A percentile compares a stretch with the other conserved stretches of the same genome.
phyloP scores from a whole-genome alignment of 225 moss, liverwort and hornwort genomes.

The Physcomitrium patens region DNA sequence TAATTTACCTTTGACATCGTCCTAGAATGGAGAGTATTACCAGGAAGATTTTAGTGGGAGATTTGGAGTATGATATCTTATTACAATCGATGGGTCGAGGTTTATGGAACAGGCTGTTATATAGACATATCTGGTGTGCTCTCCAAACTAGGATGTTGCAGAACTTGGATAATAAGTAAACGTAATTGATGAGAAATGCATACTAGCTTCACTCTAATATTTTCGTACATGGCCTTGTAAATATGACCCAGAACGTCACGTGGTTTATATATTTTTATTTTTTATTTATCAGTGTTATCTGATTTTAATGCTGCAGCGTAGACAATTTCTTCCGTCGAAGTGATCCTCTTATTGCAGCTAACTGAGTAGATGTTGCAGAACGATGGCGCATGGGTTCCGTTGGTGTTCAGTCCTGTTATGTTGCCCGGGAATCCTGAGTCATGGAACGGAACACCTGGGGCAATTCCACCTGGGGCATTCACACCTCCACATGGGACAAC shows the following conservation, averaged over 20 bases:
- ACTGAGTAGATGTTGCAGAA: slow-evolving; percentile 45
- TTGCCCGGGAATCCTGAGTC: slow-evolving; percentile 36
- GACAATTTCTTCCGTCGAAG: background rate
- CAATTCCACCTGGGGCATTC: slow-evolving; percentile 21
- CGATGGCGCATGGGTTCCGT: slow-evolving; percentile 53
- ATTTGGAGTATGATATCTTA: too few relatives aligned
- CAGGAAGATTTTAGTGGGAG: too few relatives aligned
- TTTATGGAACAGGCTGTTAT: too few relatives aligned
- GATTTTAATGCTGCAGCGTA: background rate
- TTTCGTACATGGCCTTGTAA: slow-evolving; percentile 13
- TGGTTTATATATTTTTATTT: too few relatives aligned
- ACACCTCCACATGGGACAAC: slow-evolving; percentile 30
- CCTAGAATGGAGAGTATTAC: too few relatives aligned
- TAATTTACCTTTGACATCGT: slow-evolving; percentile 8
- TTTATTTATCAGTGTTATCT: background rate
- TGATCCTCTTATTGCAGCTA: slow-evolving; percentile 27
- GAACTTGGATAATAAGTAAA: slow-evolving; percentile 15
- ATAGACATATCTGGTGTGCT: too few relatives aligned
- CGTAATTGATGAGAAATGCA: slow-evolving; percentile 13
- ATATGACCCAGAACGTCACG: background rate
- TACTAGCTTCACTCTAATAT: background rate
- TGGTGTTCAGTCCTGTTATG: slow-evolving; percentile 48
- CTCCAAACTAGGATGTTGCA: too few relatives aligned
- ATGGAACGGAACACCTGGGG: slow-evolving; percentile 35
- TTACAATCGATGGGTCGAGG: too few relatives aligned